Conservation (phyloP, 1,284 basidiomycete species). For the Ceratorhiza oryzae-sativae region DNA sequence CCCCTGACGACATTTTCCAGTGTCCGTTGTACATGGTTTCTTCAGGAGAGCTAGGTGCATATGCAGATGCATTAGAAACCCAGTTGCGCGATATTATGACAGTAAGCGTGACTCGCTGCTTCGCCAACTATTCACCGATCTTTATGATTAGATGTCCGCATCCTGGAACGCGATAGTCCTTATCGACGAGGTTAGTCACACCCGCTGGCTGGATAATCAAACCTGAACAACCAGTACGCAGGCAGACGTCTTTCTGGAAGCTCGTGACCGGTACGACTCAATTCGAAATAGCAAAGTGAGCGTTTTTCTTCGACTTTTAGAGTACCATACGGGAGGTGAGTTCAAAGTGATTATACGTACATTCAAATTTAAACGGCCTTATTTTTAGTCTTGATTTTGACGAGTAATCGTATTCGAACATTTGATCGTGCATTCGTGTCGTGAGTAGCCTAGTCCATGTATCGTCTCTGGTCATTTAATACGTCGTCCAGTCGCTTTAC, state of each 20-base stretch:
- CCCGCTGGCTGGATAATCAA: background rate
- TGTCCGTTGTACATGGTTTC: conserved; percentile 13
- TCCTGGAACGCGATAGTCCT: conserved; percentile 22
- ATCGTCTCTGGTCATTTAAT: background rate
- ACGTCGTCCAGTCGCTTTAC: conserved; percentile 7
- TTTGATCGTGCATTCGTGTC: conserved; percentile 18
- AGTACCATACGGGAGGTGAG: conserved; percentile 24
- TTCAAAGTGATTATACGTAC: background rate
- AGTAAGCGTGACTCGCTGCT: background rate
- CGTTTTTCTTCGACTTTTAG: conserved; percentile 7
- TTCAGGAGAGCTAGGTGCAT: background rate
- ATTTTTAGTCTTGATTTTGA: conserved; percentile 12
- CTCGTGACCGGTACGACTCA: background rate
- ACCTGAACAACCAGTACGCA: background rate
- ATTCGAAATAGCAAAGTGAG: background rate
- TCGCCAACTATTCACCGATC: no score
- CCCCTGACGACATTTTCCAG: no score
- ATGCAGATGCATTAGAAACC: background rate
- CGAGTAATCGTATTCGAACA: background rate
- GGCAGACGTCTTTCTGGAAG: conserved; percentile 15
- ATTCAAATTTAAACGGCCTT: background rate
- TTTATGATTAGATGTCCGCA: background rate
- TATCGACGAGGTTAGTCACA: conserved; percentile 12
- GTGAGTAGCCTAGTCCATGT: background rate
- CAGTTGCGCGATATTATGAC: conserved; percentile 5